Conservation (phyloP, 208 protist genomes). For the Phytomonas sp. region DNA sequence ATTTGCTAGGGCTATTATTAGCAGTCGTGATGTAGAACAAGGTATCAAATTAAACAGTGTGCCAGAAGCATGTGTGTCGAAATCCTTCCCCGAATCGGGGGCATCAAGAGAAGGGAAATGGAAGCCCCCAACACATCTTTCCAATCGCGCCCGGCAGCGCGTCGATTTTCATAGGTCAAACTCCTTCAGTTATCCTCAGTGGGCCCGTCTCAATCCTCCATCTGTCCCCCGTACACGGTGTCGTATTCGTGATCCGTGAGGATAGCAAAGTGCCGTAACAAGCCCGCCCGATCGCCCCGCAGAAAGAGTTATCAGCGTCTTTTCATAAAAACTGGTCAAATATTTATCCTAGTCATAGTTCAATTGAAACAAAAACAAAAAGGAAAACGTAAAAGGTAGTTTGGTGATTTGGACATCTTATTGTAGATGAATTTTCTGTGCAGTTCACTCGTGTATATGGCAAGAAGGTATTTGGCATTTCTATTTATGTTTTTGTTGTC, state of each 20-base stretch:
- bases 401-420: background rate
- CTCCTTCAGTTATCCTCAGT: background rate
- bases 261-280: background rate
- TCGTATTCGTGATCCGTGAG: background rate
- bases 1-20: background rate
- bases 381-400: background rate
- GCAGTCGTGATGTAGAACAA: background rate
- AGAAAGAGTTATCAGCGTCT: background rate
- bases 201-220: background rate
- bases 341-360: background rate
- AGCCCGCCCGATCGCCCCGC: background rate
- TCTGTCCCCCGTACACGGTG: background rate
- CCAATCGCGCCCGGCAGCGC: background rate
- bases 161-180: background rate
- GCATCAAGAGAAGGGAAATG: background rate
- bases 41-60: background rate
- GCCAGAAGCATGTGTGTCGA: background rate
- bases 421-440: background rate
- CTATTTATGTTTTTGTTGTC: background rate
- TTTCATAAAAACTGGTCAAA: background rate
- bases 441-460: background rate
- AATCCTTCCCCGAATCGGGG: background rate
- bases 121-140: background rate
- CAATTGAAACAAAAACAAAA: background rate
- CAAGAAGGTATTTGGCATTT: background rate